Evolutionary conservation across 73 alveolate species (phyloP).

Genomic region (Stentor coeruleus): DNA sequence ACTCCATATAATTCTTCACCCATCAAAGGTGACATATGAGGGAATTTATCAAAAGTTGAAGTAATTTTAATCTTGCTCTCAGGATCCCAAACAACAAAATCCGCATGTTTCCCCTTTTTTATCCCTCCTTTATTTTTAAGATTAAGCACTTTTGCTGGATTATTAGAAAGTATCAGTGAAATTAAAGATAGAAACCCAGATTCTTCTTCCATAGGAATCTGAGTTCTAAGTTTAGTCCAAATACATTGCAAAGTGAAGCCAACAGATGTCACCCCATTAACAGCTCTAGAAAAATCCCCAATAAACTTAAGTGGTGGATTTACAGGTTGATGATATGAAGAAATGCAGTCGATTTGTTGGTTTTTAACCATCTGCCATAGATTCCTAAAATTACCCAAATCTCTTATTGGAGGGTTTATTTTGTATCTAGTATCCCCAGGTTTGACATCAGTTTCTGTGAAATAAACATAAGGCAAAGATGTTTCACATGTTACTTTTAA

Average conservation of each 20-base stretch:
- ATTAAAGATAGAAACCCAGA: background rate
- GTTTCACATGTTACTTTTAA: background rate
- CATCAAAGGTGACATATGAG: background rate
- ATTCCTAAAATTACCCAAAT: background rate
- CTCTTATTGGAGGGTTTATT: slow-evolving; percentile 1
- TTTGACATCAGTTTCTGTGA: background rate
- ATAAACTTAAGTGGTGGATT: background rate
- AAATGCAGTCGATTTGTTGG: background rate
- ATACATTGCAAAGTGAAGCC: background rate
- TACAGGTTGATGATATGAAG: background rate
- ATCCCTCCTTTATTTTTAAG: background rate
- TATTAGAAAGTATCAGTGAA: background rate
- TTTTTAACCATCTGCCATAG: background rate
- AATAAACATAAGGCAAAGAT: background rate
- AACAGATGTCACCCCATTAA: background rate
- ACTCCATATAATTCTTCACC: background rate
- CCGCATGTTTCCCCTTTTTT: background rate
- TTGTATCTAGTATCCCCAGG: slow-evolving; percentile 20
- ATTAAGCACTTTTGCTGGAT: background rate
- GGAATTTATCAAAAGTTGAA: background rate
- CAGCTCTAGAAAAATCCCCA: slow-evolving; percentile 19
- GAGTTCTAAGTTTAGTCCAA: background rate
- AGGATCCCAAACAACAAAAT: slow-evolving; percentile 21
- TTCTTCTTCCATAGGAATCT: background rate
- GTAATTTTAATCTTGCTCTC: background rate